Evolutionary conservation across 345 rosid genomes (phyloP), one percentile per base, ranked within the genome.

Genomic region (Hibiscus mutabilis): DNA sequence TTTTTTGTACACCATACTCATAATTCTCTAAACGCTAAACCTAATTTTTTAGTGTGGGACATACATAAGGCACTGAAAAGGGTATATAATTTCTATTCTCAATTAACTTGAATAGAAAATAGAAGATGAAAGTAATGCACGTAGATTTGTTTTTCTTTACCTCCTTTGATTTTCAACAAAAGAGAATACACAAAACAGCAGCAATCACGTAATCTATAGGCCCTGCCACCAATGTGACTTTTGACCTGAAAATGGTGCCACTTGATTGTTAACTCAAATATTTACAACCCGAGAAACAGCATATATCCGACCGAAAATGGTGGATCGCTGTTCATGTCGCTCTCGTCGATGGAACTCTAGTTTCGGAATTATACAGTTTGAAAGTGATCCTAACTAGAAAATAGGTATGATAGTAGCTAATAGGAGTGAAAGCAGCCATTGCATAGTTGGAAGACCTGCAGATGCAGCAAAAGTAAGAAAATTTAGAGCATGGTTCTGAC

Each of bases 171-270:
- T 71, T 79, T 77, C 77, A 70, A 79, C 69, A 70, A 33, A 66
- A 77, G 80, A 76, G 73, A 78, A 81, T 73, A 75, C 84, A 81
- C 78, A 79, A 76, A 71, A 69, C 73, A 74, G 83, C 70, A 66
- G 83, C 71, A 73, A 73, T 78, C 80, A 77, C 74, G 49, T 55
- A 63, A 78, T 78, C 80, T 68, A 46, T 51, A 79, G 65, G 84
- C 87, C 91, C 91, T 84, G 87, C 85, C 91, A 87, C 88, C 88
- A 73, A 73, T 75, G 86, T 84, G 88, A 82, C 88, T 87, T 18
- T 86, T 84, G 86, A 84, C 90, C 88, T 51, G 81, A 77, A 74
- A 73, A 71, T 79, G 81, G 86, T 44, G 79, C 77, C 68, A 53
- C 70, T 76, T 63, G 6, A 72, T 24, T 77, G 74, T 44, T 79